These are phyloP conservation scores for Gloeostereum incarnatum DNA, from an alignment of 768 basidiomycete species.

Conservation along the genomic window DNA sequence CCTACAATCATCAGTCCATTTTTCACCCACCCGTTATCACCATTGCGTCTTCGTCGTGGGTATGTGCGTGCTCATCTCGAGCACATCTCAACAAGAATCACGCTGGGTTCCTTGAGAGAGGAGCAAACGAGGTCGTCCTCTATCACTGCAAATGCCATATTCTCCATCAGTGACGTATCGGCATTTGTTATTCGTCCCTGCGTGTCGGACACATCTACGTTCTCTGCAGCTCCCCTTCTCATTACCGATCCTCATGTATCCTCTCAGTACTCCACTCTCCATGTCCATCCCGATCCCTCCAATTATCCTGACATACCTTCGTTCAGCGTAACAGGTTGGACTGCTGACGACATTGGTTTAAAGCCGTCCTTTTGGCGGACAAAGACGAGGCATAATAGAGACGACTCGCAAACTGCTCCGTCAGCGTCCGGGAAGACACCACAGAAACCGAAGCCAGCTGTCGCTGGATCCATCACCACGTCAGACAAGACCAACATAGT, in stretches of 20 bases:
- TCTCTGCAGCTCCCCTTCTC: slow-evolving; percentile 53
- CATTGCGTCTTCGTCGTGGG: slow-evolving; percentile 36
- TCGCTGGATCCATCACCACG: slow-evolving; percentile 5
- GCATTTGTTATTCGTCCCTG: slow-evolving; percentile 38
- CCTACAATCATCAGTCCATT: slow-evolving; percentile 23
- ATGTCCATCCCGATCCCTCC: slow-evolving; percentile 29
- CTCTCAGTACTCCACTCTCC: slow-evolving; percentile 40
- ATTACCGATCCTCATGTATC: slow-evolving; percentile 65
- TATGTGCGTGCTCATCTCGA: slow-evolving; percentile 51
- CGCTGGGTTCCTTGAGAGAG: not conserved
- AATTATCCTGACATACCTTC: slow-evolving; percentile 11
- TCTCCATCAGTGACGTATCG: slow-evolving; percentile 44
- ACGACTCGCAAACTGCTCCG: slow-evolving; percentile 9
- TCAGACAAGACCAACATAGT: slow-evolving; percentile 17
- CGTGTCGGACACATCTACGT: slow-evolving; percentile 10
- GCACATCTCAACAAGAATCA: slow-evolving; percentile 10
- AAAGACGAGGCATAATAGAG: slow-evolving; percentile 15
- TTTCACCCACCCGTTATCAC: slow-evolving; percentile 51
- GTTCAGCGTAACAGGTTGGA: slow-evolving; percentile 59
- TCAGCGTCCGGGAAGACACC: slow-evolving; percentile 10
- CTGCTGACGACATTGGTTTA: slow-evolving; percentile 32
- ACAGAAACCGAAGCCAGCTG: slow-evolving; percentile 4
- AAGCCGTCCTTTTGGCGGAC: slow-evolving; percentile 59
- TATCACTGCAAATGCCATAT: no score
- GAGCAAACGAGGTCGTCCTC: slow-evolving; percentile 9